These are phyloP conservation scores for Umbelopsis vinacea DNA, from an alignment of 192 early-diverging fungal genomes.

Conservation along the genomic window DNA sequence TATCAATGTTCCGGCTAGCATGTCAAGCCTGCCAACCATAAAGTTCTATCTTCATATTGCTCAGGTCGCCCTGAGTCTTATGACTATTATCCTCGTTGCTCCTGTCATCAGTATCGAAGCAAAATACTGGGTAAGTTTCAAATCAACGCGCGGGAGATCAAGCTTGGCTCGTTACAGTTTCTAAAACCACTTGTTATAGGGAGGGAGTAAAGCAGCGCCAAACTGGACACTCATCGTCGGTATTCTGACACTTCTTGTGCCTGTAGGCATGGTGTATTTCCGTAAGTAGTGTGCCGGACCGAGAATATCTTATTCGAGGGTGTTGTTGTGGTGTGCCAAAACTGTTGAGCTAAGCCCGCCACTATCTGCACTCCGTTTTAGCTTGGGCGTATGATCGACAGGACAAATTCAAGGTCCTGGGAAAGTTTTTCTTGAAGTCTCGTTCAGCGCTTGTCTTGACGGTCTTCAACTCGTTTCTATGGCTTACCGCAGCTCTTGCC, in stretches of 20 bases:
- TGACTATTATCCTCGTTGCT: constrained; percentile 33
- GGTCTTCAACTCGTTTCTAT: constrained; percentile 30
- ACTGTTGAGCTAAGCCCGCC: too few relatives aligned
- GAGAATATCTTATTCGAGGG: background rate
- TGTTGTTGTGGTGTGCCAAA: too few relatives aligned
- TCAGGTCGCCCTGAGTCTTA: constrained; percentile 16
- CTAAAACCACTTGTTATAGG: too few relatives aligned
- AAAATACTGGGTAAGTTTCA: constrained; percentile 36
- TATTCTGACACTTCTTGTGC: constrained; percentile 31
- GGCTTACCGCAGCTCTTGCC: constrained; percentile 33
- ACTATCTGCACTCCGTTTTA: constrained; percentile 1
- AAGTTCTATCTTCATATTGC: constrained; percentile 29
- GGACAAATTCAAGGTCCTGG: constrained; percentile 39
- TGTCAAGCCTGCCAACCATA: constrained; percentile 17
- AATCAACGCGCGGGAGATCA: too few relatives aligned
- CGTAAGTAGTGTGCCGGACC: background rate
- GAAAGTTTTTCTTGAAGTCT: constrained; percentile 40
- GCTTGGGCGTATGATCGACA: constrained; percentile 40
- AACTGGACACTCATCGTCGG: constrained; percentile 33
- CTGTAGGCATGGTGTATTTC: constrained; percentile 34
- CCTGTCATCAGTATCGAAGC: constrained; percentile 34
- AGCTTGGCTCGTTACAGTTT: too few relatives aligned
- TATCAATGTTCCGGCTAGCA: constrained; percentile 31
- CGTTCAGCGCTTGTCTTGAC: constrained; percentile 34
- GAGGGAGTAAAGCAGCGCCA: constrained; percentile 34